Conservation (phyloP, 345 rosid genomes). For the Hirschfeldia incana region DNA sequence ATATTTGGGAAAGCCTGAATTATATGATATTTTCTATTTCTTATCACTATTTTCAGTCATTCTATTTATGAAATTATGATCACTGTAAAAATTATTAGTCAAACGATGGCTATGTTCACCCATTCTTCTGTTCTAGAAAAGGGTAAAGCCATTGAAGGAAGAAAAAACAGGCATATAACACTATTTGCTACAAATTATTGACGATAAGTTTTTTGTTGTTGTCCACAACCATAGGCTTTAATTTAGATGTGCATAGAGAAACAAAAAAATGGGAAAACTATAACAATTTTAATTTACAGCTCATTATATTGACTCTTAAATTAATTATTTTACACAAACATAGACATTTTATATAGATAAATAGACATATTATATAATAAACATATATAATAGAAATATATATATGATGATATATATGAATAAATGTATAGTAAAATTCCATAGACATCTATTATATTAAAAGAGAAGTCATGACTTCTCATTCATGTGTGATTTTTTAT, state of each 20-base stretch:
- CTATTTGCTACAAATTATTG: conserved; percentile 24
- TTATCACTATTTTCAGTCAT: conserved; percentile 7
- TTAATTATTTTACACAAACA: conserved; percentile 1
- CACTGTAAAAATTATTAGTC: conserved; percentile 22
- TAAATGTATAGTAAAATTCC: neutral
- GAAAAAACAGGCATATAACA: conserved; percentile 1
- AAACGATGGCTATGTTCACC: conserved; percentile 18
- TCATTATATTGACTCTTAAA: neutral
- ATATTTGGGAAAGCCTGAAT: conserved; percentile 67
- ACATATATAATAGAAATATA: too few relatives aligned
- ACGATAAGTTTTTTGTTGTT: conserved; percentile 5
- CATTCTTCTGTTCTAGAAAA: conserved; percentile 18
- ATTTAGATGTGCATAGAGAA: conserved; percentile 19
- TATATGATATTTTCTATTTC: conserved; percentile 40
- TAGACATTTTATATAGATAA: neutral
- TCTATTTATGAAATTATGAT: conserved; percentile 34
- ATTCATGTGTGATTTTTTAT: too few relatives aligned
- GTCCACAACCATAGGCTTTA: conserved; percentile 33
- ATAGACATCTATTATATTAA: neutral
- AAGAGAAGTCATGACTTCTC: too few relatives aligned
- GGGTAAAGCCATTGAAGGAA: conserved; percentile 14
- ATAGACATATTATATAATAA: too few relatives aligned
- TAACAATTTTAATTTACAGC: conserved; percentile 17
- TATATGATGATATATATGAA: neutral
- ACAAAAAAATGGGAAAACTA: neutral